Conservation (phyloP, 1,139 yeast genomes). For the Debaryomycetaceae sp. region DNA sequence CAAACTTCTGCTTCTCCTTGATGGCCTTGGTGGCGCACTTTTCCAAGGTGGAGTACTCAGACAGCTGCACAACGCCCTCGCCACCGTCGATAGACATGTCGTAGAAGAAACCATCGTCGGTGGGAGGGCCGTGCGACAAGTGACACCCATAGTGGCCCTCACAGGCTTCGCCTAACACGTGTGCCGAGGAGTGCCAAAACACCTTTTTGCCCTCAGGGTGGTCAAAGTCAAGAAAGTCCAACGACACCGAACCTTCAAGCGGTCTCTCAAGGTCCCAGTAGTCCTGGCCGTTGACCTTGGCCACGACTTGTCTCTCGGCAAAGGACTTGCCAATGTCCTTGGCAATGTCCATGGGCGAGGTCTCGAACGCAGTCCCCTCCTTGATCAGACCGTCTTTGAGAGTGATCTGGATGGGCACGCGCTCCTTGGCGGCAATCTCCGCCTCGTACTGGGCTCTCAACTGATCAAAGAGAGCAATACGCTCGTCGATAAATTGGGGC, state of each 20-base stretch:
- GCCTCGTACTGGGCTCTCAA: conserved; percentile 77
- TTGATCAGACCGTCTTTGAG: conserved; percentile 81
- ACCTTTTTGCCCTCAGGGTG: conserved; percentile 88
- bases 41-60: conserved; percentile 83
- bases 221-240: conserved; percentile 70
- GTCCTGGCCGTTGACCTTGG: conserved; percentile 76
- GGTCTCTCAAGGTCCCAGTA: conserved; percentile 98
- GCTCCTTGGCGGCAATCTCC: conserved; percentile 56
- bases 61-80: conserved; percentile 67
- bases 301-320: conserved; percentile 79
- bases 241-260: conserved; percentile 63
- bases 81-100: conserved; percentile 89
- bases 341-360: conserved; percentile 86
- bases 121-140: conserved; percentile 88
- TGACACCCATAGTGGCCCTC: conserved; percentile 96
- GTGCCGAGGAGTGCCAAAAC: conserved; percentile 99
- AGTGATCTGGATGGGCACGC: conserved; percentile 65
- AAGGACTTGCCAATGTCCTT: conserved; percentile 77
- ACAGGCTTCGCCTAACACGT: conserved; percentile 96
- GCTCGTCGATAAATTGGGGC: conserved; percentile 76
- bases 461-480: conserved; percentile 75
- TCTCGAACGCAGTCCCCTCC: conserved; percentile 82
- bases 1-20: conserved; percentile 95
- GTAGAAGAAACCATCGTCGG: conserved; percentile 96
- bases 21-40: conserved; percentile 85